Percentiles rank a stretch among this genome's conserved stretches.
These are phyloP conservation scores for Hymenochaete sp. DNA, from an alignment of 1,284 basidiomycete species.

Conservation along the genomic window DNA sequence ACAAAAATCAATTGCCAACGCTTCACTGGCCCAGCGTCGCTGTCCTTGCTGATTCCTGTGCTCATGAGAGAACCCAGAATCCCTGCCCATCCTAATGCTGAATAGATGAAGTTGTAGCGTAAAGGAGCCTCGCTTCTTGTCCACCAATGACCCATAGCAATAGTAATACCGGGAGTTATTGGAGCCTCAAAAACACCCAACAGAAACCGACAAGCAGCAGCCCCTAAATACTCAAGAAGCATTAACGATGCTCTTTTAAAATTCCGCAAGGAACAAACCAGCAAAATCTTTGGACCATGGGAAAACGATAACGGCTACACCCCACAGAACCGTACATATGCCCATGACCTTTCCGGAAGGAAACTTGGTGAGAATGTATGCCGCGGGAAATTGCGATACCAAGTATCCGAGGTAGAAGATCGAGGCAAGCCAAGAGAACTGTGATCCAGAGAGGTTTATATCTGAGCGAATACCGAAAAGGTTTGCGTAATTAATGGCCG, in stretches of 20 bases:
- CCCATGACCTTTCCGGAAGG: constrained; percentile 12
- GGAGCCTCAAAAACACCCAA: constrained; percentile 38
- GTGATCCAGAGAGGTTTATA: constrained; percentile 24
- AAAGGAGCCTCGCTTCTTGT: constrained; percentile 14
- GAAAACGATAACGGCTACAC: constrained; percentile 8
- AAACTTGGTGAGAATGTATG: constrained; percentile 11
- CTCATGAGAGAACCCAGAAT: constrained; percentile 14
- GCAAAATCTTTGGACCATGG: constrained; percentile 20
- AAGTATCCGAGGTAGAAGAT: constrained; percentile 17
- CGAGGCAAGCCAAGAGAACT: constrained; percentile 30
- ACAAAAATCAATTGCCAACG: constrained; percentile 13
- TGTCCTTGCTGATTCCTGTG: constrained; percentile 9
- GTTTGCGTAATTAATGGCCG: constrained; percentile 24
- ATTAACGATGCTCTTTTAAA: constrained; percentile 29
- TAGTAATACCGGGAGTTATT: constrained; percentile 21
- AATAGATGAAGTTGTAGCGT: constrained; percentile 15
- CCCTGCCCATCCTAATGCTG: constrained; percentile 14
- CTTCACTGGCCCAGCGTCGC: constrained; percentile 4
- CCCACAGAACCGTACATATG: constrained; percentile 10
- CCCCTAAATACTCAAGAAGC: constrained; percentile 9
- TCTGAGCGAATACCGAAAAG: constrained; percentile 30
- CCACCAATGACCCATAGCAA: constrained; percentile 16
- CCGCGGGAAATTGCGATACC: constrained; percentile 13
- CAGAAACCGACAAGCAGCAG: constrained; percentile 28
- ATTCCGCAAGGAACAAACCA: constrained; percentile 21